phyloP scores from a whole-genome alignment of 192 early-diverging fungal species.

The Coemansia sp. region DNA sequence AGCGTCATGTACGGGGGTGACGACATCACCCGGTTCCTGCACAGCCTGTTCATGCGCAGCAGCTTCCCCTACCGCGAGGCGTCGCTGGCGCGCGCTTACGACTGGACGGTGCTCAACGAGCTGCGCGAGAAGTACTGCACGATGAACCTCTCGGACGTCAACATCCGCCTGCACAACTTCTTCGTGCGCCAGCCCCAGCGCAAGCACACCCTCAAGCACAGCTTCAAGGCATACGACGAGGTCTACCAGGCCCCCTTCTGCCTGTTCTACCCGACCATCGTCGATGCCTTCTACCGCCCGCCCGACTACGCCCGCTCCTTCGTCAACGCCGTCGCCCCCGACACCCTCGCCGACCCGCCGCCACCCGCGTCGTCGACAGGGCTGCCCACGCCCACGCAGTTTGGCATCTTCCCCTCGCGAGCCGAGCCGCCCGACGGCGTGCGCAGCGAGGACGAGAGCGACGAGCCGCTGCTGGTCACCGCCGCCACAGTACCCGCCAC shows the following conservation, averaged over 20 bases:
- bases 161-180: slow-evolving; percentile 78
- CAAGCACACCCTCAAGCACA: slow-evolving; percentile 66
- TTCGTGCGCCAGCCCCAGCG: slow-evolving; percentile 74
- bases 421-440: not conserved
- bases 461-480: not conserved
- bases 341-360: not conserved
- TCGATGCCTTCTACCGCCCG: slow-evolving; percentile 37
- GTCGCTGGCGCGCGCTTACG: slow-evolving; percentile 61
- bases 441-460: slow-evolving; percentile 2
- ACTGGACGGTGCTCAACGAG: slow-evolving; percentile 76
- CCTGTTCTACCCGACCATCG: slow-evolving; percentile 56
- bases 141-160: slow-evolving; percentile 80
- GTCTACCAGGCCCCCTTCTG: slow-evolving; percentile 75
- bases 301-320: slow-evolving; percentile 41
- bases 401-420: slow-evolving; percentile 35
- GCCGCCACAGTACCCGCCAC: slow-evolving; percentile 30
- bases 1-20: slow-evolving; percentile 80
- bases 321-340: slow-evolving; percentile 4
- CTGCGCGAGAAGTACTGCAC: slow-evolving; percentile 86
- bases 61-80: slow-evolving; percentile 76
- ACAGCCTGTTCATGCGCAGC: slow-evolving; percentile 62
- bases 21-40: slow-evolving; percentile 79
- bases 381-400: slow-evolving; percentile 31
- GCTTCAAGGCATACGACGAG: slow-evolving; percentile 88
- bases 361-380: not conserved